These are phyloP conservation scores for Gymnopilus junonius DNA, from an alignment of 768 basidiomycete genomes.

Conservation along the genomic window DNA sequence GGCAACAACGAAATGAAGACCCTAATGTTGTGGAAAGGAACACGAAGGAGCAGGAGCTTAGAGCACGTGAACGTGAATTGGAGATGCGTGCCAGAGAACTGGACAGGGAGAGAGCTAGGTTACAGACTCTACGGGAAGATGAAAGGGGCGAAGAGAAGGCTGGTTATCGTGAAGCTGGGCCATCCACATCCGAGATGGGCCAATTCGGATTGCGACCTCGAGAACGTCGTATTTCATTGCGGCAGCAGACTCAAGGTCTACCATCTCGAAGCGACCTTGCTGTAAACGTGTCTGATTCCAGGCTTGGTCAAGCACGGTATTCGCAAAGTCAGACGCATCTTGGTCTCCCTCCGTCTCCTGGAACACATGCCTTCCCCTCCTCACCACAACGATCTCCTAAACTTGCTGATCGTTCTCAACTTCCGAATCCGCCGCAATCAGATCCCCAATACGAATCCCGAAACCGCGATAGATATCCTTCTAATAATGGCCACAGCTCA, in stretches of 20 bases:
- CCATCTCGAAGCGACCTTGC: conserved; percentile 30
- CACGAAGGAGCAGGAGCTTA: conserved; percentile 58
- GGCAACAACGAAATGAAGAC: conserved; percentile 46
- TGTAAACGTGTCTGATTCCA: conserved; percentile 5
- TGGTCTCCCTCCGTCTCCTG: conserved; percentile 34
- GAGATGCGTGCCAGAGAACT: conserved; percentile 57
- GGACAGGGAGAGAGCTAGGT: conserved; percentile 54
- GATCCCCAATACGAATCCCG: conserved; percentile 18
- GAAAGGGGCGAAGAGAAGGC: conserved; percentile 11
- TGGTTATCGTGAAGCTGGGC: conserved; percentile 19
- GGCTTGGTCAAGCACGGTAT: conserved; percentile 27
- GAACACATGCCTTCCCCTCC: conserved; percentile 9
- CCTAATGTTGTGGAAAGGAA: conserved; percentile 54
- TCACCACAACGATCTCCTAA: conserved; percentile 20
- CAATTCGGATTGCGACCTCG: conserved; percentile 32
- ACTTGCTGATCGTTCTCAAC: conserved; percentile 24
- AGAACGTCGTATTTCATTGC: conserved; percentile 39
- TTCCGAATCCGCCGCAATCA: conserved; percentile 29
- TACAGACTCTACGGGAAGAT: conserved; percentile 41
- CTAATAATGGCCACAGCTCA: conserved; percentile 16
- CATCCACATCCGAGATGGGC: conserved; percentile 17
- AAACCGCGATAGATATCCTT: conserved; percentile 16
- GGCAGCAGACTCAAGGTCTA: conserved; percentile 35
- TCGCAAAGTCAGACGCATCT: conserved; percentile 50
- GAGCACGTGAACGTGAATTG: conserved; percentile 58